Percentiles rank a stretch among this genome's conserved stretches.
These are phyloP conservation scores for Tolypocladium pustulatum DNA, from an alignment of 2,329 filamentous ascomycete species.

Conservation along the genomic window DNA sequence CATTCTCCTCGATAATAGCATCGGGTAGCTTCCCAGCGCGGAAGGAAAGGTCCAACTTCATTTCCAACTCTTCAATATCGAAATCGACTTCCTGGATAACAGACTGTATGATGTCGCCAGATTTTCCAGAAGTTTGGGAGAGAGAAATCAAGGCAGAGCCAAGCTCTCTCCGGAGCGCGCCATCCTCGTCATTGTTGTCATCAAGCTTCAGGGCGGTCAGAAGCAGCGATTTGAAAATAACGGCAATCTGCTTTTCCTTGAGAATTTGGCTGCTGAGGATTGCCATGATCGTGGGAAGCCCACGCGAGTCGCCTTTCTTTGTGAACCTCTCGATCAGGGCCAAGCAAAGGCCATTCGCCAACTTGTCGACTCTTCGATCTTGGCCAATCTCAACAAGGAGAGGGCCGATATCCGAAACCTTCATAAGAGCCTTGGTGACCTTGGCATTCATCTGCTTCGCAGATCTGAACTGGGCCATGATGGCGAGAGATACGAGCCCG, in stretches of 20 bases:
- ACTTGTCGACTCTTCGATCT: constrained; percentile 58
- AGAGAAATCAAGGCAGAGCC: constrained; percentile 57
- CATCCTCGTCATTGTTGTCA: constrained; percentile 41
- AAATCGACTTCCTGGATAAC: constrained; percentile 57
- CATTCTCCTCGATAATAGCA: constrained; percentile 35
- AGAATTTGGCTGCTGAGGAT: constrained; percentile 51
- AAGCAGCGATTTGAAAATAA: constrained; percentile 56
- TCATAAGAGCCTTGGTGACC: constrained; percentile 59
- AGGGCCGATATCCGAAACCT: constrained; percentile 47
- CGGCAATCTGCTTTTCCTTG: constrained; percentile 50
- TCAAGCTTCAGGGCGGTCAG: constrained; percentile 48
- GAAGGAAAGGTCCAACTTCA: constrained; percentile 62
- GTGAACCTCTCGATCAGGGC: constrained; percentile 51
- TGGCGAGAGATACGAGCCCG: constrained; percentile 68
- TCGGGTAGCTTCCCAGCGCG: constrained; percentile 44
- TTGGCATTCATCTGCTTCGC: constrained; percentile 58
- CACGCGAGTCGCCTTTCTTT: constrained; percentile 47
- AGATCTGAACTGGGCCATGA: constrained; percentile 71
- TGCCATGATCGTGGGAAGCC: constrained; percentile 48
- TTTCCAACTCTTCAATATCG: constrained; percentile 65
- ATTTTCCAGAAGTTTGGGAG: constrained; percentile 45
- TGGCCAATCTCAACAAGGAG: constrained; percentile 51
- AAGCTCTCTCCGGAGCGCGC: constrained; percentile 50
- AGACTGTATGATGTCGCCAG: constrained; percentile 54
- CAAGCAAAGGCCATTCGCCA: constrained; percentile 62